Evolutionary conservation across 164 flowering plant genomes (phyloP), one percentile per base, ranked within the genome.

Genomic region (Pachysandra terminalis): DNA sequence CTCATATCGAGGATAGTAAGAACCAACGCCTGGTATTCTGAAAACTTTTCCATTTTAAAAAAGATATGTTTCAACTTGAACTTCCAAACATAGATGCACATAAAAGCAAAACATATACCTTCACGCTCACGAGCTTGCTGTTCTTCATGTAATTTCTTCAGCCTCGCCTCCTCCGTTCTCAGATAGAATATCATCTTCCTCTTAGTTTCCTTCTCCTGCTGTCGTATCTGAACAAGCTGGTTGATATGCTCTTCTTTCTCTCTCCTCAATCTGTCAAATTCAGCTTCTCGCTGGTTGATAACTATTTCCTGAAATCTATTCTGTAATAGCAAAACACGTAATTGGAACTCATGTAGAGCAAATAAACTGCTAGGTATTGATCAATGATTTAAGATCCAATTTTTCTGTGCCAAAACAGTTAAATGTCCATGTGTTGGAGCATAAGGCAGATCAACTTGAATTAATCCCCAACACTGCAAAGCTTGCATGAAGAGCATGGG

Each of bases 111-210:
- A 28, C 26, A 21, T 1, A 5, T 82, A 96, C 99, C 97, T 86
- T 90, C 92, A 59, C 51, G 89, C 72, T 86, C 91, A 19, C 87
- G 84, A 35, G 90, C 88, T 76, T 87, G 94, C 76, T 91, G 98
- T 74, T 96, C 98, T 74, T 87, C 92, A 23, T 49, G 87, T 67
- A 79, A 56, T 73, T 71, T 93, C 32, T 68, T 78, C 28, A 74
- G 81, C 68, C 89, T 85, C 62, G 84, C 97, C 77, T 91, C 97
- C 72, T 93, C 98, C 1, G 70, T 1, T 68, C 70, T 82, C 62
- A 91, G 68, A 68, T 73, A 91, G 73, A 60, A 86, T 56, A 87
- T 52, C 68, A 81, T 72, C 84, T 91, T 96, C 71, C 99, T 85
- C 78, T 69, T 73, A 1, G 63, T 58, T 22, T 84, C 93, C 74